These are phyloP conservation scores for Dendrobium nobile DNA, from an alignment of 106 monocot genomes.

Conservation along the genomic window DNA sequence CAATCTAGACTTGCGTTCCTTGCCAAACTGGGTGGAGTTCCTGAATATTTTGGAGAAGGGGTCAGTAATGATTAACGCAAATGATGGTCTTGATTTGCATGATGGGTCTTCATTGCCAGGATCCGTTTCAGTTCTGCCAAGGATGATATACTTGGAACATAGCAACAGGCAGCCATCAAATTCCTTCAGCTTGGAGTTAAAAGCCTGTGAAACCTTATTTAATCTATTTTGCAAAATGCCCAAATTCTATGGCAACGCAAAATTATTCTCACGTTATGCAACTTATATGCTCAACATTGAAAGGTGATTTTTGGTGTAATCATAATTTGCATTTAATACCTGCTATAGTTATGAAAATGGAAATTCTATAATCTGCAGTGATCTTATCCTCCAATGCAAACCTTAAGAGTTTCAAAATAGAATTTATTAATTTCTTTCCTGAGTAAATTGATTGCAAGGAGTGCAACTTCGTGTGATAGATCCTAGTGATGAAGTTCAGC, in stretches of 20 bases:
- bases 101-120: constrained; percentile 13
- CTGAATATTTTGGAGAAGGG: constrained; percentile 28
- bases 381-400: neutral
- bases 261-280: constrained; percentile 31
- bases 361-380: neutral
- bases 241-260: constrained; percentile 24
- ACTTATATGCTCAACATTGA: constrained; percentile 59
- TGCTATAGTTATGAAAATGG: neutral
- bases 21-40: constrained; percentile 53
- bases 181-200: constrained; percentile 20
- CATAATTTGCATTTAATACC: neutral
- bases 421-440: neutral
- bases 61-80: constrained; percentile 4
- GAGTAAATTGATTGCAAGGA: neutral
- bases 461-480: neutral
- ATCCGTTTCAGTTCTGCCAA: neutral
- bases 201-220: constrained; percentile 50
- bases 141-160: neutral
- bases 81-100: constrained; percentile 12
- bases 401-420: neutral
- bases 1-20: constrained; percentile 28
- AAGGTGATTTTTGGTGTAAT: constrained; percentile 33
- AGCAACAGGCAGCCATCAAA: constrained; percentile 10
- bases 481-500: neutral
- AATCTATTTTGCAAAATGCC: constrained; percentile 41